A percentile compares a stretch with the other conserved stretches of the same genome.
Evolutionary conservation across 106 monocot species (phyloP).

Genomic region (Triglochin maritima): DNA sequence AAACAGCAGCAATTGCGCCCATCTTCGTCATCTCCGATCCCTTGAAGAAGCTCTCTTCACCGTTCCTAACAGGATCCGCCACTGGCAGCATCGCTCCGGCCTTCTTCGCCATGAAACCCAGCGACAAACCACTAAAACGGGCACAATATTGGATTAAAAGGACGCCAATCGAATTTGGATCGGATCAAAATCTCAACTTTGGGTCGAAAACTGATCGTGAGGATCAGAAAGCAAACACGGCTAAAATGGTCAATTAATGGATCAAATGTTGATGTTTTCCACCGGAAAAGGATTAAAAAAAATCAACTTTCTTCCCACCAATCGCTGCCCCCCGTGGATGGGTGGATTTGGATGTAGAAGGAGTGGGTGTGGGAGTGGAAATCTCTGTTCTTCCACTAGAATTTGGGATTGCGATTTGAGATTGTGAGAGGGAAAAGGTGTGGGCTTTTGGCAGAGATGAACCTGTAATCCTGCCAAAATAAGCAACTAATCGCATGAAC

Average conservation of each 20-base stretch:
- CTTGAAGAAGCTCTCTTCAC: conserved; percentile 54
- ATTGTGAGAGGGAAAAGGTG: too few relatives aligned
- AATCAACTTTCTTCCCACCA: not conserved
- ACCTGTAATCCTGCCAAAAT: too few relatives aligned
- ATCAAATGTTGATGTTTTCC: not conserved
- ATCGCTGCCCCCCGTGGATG: not conserved
- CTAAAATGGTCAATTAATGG: not conserved
- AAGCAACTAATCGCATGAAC: too few relatives aligned
- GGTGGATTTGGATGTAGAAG: not conserved
- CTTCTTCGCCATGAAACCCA: conserved; percentile 16
- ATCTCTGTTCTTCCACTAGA: too few relatives aligned
- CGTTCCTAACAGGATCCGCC: conserved; percentile 9
- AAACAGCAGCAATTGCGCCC: conserved; percentile 67
- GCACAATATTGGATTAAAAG: too few relatives aligned
- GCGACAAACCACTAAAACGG: not conserved
- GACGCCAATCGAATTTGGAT: too few relatives aligned
- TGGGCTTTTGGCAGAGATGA: too few relatives aligned
- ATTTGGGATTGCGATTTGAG: too few relatives aligned
- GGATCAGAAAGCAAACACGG: not conserved
- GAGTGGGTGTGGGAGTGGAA: not conserved
- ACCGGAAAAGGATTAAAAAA: not conserved
- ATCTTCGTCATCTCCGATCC: conserved; percentile 70
- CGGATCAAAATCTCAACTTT: not conserved
- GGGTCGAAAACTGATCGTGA: not conserved
- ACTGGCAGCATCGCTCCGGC: conserved; percentile 34